Evolutionary conservation across 1,139 yeast species (phyloP).

Genomic region (Scheffersomyces segobiensis): DNA sequence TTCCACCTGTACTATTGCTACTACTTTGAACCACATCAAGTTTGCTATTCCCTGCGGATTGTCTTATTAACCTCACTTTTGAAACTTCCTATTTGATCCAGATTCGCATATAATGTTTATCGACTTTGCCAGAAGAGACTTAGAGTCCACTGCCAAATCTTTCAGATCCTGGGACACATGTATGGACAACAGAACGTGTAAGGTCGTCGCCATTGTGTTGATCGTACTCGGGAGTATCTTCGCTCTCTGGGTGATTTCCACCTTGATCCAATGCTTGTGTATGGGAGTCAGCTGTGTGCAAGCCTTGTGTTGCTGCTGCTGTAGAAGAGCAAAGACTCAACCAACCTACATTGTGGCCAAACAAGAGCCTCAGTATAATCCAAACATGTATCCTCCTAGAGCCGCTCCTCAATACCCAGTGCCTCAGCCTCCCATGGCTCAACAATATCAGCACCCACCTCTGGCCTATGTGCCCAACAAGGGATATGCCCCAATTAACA

Average conservation of each 20-base stretch:
- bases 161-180: constrained; percentile 76
- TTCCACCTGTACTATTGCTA: background rate
- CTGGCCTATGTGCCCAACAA: constrained; percentile 15
- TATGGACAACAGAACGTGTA: constrained; percentile 75
- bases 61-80: no score
- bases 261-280: constrained; percentile 46
- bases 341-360: constrained; percentile 15
- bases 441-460: constrained; percentile 11
- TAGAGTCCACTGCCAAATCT: constrained; percentile 50
- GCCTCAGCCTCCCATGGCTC: constrained; percentile 23
- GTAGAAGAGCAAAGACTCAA: constrained; percentile 26
- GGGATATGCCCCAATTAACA: constrained; percentile 16
- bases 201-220: constrained; percentile 75
- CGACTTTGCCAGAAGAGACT: constrained; percentile 13
- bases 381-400: constrained; percentile 34
- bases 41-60: no score
- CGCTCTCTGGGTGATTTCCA: constrained; percentile 43
- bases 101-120: background rate
- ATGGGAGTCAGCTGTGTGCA: constrained; percentile 45
- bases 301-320: constrained; percentile 50
- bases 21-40: background rate
- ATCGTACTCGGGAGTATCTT: constrained; percentile 57
- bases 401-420: constrained; percentile 9
- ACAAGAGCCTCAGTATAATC: constrained; percentile 27
- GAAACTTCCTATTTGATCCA: background rate